Percentiles rank a stretch among this genome's conserved stretches.
Evolutionary conservation across 306 rosid species (phyloP).

Genomic region (Vicia faba): DNA sequence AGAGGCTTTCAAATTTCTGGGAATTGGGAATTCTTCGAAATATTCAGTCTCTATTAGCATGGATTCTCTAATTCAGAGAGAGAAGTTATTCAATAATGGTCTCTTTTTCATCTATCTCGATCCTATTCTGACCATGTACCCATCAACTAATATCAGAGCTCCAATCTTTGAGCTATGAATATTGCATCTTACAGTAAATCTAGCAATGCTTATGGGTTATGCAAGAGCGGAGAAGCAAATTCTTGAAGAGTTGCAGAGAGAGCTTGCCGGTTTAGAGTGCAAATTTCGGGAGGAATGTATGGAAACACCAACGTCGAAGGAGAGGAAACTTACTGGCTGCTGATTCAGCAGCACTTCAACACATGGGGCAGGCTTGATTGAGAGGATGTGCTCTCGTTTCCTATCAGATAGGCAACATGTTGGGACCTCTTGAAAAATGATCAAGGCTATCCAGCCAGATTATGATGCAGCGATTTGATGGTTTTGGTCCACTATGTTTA

Average conservation of each 20-base stretch:
- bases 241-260: neutral
- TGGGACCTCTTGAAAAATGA: neutral
- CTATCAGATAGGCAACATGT: neutral
- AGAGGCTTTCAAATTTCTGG: neutral
- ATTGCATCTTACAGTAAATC: neutral
- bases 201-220: neutral
- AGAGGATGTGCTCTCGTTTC: neutral
- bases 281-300: neutral
- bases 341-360: neutral
- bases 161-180: neutral
- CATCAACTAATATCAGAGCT: constrained; percentile 1
- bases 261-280: neutral
- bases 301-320: neutral
- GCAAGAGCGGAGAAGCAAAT: neutral
- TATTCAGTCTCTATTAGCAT: neutral
- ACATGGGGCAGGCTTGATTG: neutral
- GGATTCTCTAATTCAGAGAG: neutral
- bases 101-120: neutral
- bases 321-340: neutral
- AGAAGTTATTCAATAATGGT: neutral
- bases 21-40: neutral
- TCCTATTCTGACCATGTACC: neutral
- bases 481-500: neutral
- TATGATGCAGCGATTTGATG: neutral
- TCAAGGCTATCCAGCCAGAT: neutral